A percentile compares a stretch with the other conserved stretches of the same genome.
Evolutionary conservation across 306 rosid genomes (phyloP).

Genomic region (Datisca glomerata): DNA sequence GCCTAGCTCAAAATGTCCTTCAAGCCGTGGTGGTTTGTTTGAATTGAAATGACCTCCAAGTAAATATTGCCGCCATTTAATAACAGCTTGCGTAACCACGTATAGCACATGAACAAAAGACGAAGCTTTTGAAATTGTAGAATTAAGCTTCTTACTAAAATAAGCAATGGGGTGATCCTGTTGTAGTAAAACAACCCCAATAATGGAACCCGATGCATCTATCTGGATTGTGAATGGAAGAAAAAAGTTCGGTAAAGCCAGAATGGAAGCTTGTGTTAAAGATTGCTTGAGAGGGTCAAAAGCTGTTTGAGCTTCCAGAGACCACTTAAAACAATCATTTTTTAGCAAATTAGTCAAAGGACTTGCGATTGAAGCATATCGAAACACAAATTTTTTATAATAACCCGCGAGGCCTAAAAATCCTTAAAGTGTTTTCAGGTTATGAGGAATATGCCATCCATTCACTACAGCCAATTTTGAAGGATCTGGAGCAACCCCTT

Average conservation of each 20-base stretch:
- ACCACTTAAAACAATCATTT: not conserved
- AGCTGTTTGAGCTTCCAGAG: not conserved
- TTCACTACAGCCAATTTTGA: not conserved
- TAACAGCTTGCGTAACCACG: not conserved
- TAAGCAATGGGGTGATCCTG: not conserved
- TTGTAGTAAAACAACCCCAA: not conserved
- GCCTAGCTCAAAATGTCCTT: not conserved
- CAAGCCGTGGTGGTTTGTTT: not conserved
- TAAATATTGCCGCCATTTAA: not conserved
- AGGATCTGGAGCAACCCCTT: not conserved
- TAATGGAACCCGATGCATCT: not conserved
- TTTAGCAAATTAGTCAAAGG: not conserved
- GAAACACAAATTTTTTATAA: not conserved
- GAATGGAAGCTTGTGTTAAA: not conserved
- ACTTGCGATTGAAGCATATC: not conserved
- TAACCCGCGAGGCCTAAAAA: slow-evolving; percentile 1
- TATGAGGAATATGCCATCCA: not conserved
- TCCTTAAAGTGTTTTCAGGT: not conserved
- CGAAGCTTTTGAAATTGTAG: not conserved
- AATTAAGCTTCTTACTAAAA: not conserved
- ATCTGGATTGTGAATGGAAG: not conserved
- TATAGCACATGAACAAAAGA: not conserved
- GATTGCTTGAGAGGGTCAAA: not conserved
- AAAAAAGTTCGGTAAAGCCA: not conserved
- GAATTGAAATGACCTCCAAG: not conserved